Evolutionary conservation across 2,329 filamentous ascomycete species (phyloP).

Genomic region (Nothophoma quercina): DNA sequence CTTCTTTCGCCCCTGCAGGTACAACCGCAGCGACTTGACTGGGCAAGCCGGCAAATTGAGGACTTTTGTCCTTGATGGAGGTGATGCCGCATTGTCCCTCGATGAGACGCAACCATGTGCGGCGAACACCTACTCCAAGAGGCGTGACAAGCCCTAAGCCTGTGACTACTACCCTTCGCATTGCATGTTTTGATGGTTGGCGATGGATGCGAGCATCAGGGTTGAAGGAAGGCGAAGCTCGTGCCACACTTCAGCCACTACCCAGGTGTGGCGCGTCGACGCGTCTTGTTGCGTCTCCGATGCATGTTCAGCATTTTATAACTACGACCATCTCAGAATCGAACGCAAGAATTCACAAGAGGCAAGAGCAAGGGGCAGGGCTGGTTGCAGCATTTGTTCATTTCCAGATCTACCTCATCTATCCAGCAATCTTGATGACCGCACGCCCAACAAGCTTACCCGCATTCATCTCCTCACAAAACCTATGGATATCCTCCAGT

Average conservation of each 20-base stretch:
- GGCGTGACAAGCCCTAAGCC: slow-evolving; percentile 65
- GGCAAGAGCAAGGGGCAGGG: too few relatives aligned
- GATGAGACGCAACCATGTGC: slow-evolving; percentile 82
- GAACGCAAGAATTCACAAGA: too few relatives aligned
- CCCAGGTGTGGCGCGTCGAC: slow-evolving; percentile 18
- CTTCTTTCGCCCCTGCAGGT: slow-evolving; percentile 60
- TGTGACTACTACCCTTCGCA: slow-evolving; percentile 60
- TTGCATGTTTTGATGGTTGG: slow-evolving; percentile 49
- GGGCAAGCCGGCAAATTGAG: slow-evolving; percentile 74
- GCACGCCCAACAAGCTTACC: slow-evolving; percentile 53
- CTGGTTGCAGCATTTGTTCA: too few relatives aligned
- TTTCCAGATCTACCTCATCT: too few relatives aligned
- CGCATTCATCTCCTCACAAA: slow-evolving; percentile 49
- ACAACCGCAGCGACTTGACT: slow-evolving; percentile 87
- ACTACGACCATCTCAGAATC: too few relatives aligned
- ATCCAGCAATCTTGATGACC: slow-evolving; percentile 49
- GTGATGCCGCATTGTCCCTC: slow-evolving; percentile 81
- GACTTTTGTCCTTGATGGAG: slow-evolving; percentile 70
- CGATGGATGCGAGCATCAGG: slow-evolving; percentile 17
- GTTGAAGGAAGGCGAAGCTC: slow-evolving; percentile 10
- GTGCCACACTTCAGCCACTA: slow-evolving; percentile 24
- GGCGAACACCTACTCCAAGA: slow-evolving; percentile 78
- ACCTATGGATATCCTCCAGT: slow-evolving; percentile 50
- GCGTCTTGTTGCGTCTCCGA: neutral
- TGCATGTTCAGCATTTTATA: too few relatives aligned